Evolutionary conservation across 495 filamentous ascomycete species (phyloP).

Genomic region (Daldinia childiae): DNA sequence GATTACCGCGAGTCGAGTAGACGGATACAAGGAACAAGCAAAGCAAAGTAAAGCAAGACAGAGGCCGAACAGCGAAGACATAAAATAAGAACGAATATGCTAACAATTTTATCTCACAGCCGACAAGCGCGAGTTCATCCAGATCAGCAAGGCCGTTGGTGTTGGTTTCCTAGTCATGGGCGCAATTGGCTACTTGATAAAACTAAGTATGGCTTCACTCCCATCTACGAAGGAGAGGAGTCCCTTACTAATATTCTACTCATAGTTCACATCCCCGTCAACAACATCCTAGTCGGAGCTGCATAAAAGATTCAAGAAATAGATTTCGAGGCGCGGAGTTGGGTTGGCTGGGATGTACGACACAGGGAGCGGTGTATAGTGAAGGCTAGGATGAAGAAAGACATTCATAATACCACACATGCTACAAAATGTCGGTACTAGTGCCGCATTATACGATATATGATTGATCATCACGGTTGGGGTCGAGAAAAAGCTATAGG

Average conservation of each 20-base stretch:
- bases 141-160: conserved; percentile 95
- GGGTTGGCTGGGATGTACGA: neutral
- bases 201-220: conserved; percentile 73
- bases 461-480: conserved; percentile 3
- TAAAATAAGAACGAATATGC: conserved; percentile 26
- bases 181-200: conserved; percentile 87
- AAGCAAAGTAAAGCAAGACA: neutral
- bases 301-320: conserved; percentile 45
- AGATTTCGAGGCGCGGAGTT: neutral
- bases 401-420: conserved; percentile 13
- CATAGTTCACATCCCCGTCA: conserved; percentile 49
- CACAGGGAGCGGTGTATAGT: conserved; percentile 4
- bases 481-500: conserved; percentile 10
- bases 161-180: conserved; percentile 86
- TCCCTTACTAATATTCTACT: conserved; percentile 17
- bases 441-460: conserved; percentile 18
- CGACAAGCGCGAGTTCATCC: conserved; percentile 88
- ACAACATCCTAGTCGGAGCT: conserved; percentile 59
- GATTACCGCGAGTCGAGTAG: neutral
- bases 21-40: neutral
- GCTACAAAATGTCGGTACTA: conserved; percentile 13
- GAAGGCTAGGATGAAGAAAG: neutral
- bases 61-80: neutral
- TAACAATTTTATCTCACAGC: conserved; percentile 45
- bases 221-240: conserved; percentile 52